Evolutionary conservation across 257 asterid genomes (phyloP).

Genomic region (Agastache rugosa): DNA sequence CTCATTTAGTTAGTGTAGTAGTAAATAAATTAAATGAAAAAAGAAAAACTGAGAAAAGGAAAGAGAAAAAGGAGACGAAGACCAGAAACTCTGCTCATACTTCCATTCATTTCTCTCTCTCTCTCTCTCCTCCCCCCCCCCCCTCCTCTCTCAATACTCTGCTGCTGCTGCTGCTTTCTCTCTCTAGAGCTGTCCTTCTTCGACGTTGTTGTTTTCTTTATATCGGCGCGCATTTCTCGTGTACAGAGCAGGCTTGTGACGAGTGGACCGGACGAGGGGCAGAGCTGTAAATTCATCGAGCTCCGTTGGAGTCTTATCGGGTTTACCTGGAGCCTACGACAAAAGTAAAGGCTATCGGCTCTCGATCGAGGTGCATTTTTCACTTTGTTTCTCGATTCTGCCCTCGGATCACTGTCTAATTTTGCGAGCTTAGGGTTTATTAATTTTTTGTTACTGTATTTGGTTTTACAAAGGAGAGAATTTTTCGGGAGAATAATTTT

Average conservation of each 20-base stretch:
- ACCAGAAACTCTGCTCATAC: conserved; percentile 31
- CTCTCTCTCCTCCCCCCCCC: too few relatives aligned
- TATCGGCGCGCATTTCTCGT: conserved; percentile 16
- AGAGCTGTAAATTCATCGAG: conserved; percentile 30
- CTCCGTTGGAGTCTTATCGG: conserved; percentile 32
- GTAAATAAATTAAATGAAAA: not conserved
- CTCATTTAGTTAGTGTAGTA: not conserved
- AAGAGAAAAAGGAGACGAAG: too few relatives aligned
- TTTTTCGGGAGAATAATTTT: not conserved
- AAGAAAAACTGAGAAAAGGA: not conserved
- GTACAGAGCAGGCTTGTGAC: too few relatives aligned
- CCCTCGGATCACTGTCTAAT: conserved; percentile 38
- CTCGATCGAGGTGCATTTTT: conserved; percentile 58
- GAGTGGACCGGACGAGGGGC: conserved; percentile 26
- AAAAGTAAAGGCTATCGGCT: conserved; percentile 43
- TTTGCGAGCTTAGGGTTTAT: conserved; percentile 6
- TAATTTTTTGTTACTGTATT: not conserved
- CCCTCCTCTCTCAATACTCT: not conserved
- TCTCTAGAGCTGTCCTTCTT: conserved; percentile 35
- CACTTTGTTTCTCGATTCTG: conserved; percentile 34
- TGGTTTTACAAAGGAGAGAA: not conserved
- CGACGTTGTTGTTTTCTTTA: conserved; percentile 34
- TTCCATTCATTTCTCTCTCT: conserved; percentile 25
- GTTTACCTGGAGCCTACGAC: conserved; percentile 28
- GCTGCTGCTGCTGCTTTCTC: conserved; percentile 32